Evolutionary conservation across 2,329 filamentous ascomycete genomes (phyloP), one percentile per base, ranked within the genome.

Genomic region (Plenodomus lindquistii): DNA sequence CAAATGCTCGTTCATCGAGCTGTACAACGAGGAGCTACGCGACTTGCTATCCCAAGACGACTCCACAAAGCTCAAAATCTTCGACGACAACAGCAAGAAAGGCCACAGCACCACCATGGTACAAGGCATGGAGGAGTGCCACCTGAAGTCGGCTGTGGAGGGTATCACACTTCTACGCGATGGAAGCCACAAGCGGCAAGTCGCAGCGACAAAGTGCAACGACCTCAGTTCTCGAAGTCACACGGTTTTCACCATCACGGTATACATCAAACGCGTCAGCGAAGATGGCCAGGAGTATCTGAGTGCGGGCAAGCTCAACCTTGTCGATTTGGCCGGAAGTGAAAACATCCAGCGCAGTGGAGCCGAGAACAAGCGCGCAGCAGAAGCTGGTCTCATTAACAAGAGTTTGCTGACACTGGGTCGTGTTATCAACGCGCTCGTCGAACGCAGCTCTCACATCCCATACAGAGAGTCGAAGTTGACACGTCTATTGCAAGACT

Each of bases 121-220:
- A 1, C 94, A 99, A 71, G 94, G 94, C 3, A 96, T 99, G 91
- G 95, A 97, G 71, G 94, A 99, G 73, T 88, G 88, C 6, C 89
- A 96, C 70, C 96, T 99, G 64, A 89, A 89, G 67, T 88, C 80
- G 55, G 92, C 94, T 0, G 81, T 83, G 11, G 88, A 91, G 42
- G 94, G 94, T 52, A 92, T 99, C 73, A 88, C 89, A 73, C 81
- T 97, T 54, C 82, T 99, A 38, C 90, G 94, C 62, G 82, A 87
- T 55, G 95, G 94, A 54, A 97, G 91, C 72, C 81, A 94, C 75
- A 96, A 92, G 73, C 88, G 94, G 41, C 94, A 99, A 73, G 94
- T 99, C n/a, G 95, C 94, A 5, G 91, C 95, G 3, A 99, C 94
- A n/a, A 97, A 97, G 74, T 99, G 94, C 82, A 99, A 99, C 71